Percentiles rank a stretch among this genome's conserved stretches.
phyloP scores from a whole-genome alignment of 2,329 filamentous ascomycete genomes.

The Fonsecaea monophora region DNA sequence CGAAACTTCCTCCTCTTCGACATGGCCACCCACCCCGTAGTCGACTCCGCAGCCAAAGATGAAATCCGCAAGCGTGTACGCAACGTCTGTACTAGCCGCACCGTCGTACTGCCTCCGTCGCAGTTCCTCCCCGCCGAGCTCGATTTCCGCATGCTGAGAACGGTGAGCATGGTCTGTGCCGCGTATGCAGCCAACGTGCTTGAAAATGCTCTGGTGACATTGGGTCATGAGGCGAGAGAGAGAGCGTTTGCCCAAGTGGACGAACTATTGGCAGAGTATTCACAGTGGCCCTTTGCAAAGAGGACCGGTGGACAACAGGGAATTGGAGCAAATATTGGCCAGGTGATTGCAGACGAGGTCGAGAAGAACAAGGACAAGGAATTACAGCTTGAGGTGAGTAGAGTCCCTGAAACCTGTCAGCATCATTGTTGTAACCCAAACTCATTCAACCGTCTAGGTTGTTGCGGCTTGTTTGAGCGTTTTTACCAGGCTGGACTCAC shows the following conservation, averaged over 20 bases:
- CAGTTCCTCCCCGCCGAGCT: slow-evolving; percentile 93
- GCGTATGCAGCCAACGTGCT: slow-evolving; percentile 97
- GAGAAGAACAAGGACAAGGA: slow-evolving; percentile 89
- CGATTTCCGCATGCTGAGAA: slow-evolving; percentile 91
- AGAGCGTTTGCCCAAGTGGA: slow-evolving; percentile 96
- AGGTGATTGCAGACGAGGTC: slow-evolving; percentile 86
- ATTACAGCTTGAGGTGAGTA: slow-evolving; percentile 85
- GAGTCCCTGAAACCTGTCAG: slow-evolving; percentile 37
- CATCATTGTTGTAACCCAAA: background rate
- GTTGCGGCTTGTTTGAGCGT: slow-evolving; percentile 96
- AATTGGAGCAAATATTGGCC: slow-evolving; percentile 89
- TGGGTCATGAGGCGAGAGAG: slow-evolving; percentile 93
- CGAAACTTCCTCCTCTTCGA: slow-evolving; percentile 99
- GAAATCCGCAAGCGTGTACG: slow-evolving; percentile 93
- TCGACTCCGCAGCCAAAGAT: slow-evolving; percentile 95
- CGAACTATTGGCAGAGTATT: slow-evolving; percentile 93
- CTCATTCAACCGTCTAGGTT: slow-evolving; percentile 56
- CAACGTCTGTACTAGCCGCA: slow-evolving; percentile 90
- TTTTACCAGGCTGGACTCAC: slow-evolving; percentile 94
- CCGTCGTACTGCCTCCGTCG: slow-evolving; percentile 83
- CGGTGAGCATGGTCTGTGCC: slow-evolving; percentile 94
- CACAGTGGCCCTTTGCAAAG: slow-evolving; percentile 94
- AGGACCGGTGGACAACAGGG: slow-evolving; percentile 77
- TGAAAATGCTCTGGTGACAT: slow-evolving; percentile 92
- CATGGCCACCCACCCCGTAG: slow-evolving; percentile 98